Evolutionary conservation across 371 early-diverging fungal genomes (phyloP), one percentile per base, ranked within the genome.

Genomic region (Rhizopus arrhizus): DNA sequence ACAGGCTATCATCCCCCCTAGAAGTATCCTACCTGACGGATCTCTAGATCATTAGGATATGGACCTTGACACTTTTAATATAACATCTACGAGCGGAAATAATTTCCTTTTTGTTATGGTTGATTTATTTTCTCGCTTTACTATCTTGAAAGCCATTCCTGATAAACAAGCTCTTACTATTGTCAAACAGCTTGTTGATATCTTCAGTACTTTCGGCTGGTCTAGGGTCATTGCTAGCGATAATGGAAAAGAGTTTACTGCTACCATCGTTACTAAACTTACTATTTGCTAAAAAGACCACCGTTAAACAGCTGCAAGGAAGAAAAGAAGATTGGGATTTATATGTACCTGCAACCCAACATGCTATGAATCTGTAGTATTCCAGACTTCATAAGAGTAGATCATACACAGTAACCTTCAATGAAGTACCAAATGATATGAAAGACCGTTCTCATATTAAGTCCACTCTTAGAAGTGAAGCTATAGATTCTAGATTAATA

Each of bases 361-460:
- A 57, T 36, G 28, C 38, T 13, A 43, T 52, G 29, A 59, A 58
- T 12, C 16, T n/a, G 2, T 8, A 42, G 3, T 33, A 48, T 42
- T 22, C 52, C 5, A 34, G 59, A 47, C 29, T 59, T 47, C 57
- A 59, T 41, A 40, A 48, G 9, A 22, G 32, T 15, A 35, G 31
- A 29, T 53, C 61, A 42, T 59, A 50, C 29, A 46, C 29, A 7
- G 43, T 62, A 11, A 67, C 66, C 52, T 70, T 62, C 29, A 49
- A 56, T 43, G 48, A 55, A 43, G 22, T 33, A 28, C 32, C 51
- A 8, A 50, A 50, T 49, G 43, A 56, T 7, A 42, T 62, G 2
- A 43, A 41, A 34, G 56, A 62, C 16, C 55, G 50, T 38, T 22
- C 42, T 4, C 10, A 53, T 22, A 9, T 47, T 0, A 45, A 50